Evolutionary conservation across 1,284 basidiomycete species (phyloP).

Genomic region (Hemileia vastatrix): DNA sequence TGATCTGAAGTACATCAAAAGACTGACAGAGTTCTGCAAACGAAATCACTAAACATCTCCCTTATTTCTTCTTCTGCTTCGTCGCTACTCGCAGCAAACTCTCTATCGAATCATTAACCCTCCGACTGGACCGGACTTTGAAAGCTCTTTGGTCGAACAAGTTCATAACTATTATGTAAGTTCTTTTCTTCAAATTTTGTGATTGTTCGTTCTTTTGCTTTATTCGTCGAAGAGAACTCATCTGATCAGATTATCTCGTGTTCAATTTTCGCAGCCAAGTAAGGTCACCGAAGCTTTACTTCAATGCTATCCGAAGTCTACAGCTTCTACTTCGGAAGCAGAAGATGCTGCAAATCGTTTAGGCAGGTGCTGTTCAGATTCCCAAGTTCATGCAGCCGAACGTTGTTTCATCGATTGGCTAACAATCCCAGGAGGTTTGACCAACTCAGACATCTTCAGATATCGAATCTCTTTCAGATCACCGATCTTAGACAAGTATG

Average conservation of each 20-base stretch:
- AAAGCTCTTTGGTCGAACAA: too few species aligned
- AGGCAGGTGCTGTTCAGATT: conserved; percentile 25
- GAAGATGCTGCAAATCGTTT: conserved; percentile 14
- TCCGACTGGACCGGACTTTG: too few species aligned
- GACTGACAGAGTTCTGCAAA: too few species aligned
- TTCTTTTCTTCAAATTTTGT: not conserved
- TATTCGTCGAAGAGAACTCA: too few species aligned
- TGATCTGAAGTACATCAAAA: too few species aligned
- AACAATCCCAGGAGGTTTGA: conserved; percentile 10
- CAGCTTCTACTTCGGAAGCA: not conserved
- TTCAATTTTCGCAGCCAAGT: not conserved
- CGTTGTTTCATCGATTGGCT: conserved; percentile 27
- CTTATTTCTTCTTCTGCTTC: too few species aligned
- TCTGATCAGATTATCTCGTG: too few species aligned
- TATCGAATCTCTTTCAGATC: conserved; percentile 29
- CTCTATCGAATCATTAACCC: too few species aligned
- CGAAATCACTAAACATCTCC: too few species aligned
- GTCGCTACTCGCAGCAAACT: too few species aligned
- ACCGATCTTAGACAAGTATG: conserved; percentile 7
- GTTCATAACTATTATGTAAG: too few species aligned
- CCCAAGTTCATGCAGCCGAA: conserved; percentile 30
- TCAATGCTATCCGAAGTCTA: not conserved
- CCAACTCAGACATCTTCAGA: conserved; percentile 14
- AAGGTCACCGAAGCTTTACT: not conserved
- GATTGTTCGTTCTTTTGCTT: too few species aligned